These are phyloP conservation scores for Epichloe festucae DNA, from an alignment of 2,329 filamentous ascomycete genomes.

Conservation along the genomic window DNA sequence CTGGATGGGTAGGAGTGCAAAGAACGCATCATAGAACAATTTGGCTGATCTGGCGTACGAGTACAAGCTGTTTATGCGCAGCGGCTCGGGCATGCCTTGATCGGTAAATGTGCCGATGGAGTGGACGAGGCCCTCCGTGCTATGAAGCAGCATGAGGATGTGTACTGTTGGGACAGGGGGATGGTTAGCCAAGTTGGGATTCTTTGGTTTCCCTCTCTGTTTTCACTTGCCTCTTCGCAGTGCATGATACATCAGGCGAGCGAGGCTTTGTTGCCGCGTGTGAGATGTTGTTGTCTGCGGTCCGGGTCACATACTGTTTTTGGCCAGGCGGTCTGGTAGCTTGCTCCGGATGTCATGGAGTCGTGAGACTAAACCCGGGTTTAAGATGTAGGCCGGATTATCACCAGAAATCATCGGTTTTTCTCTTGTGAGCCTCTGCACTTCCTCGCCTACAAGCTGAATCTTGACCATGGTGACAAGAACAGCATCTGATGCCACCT, in stretches of 20 bases:
- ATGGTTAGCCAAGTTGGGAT: not conserved
- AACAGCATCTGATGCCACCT: conserved; percentile 35
- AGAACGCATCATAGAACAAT: conserved; percentile 24
- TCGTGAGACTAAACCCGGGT: conserved; percentile 17
- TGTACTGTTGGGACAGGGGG: conserved; percentile 11
- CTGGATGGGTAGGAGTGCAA: conserved; percentile 17
- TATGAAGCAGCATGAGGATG: conserved; percentile 17
- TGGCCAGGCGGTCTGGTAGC: conserved; percentile 12
- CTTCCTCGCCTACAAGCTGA: conserved; percentile 28
- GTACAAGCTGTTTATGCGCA: conserved; percentile 24
- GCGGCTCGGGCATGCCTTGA: conserved; percentile 17
- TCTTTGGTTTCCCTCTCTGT: no score
- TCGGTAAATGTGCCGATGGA: conserved; percentile 20
- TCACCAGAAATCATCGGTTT: conserved; percentile 14
- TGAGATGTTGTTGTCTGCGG: not conserved
- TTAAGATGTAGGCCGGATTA: conserved; percentile 21
- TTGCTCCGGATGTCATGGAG: conserved; percentile 15
- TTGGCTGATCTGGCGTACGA: conserved; percentile 22
- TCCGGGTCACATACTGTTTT: conserved; percentile 15
- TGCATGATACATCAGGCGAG: no score
- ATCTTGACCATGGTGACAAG: conserved; percentile 25
- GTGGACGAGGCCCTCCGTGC: conserved; percentile 19
- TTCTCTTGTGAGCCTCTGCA: conserved; percentile 20
- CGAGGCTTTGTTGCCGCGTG: no score
- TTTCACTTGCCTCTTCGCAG: no score